phyloP scores from a whole-genome alignment of 495 filamentous ascomycete genomes.

The Pyrenula aspistea region DNA sequence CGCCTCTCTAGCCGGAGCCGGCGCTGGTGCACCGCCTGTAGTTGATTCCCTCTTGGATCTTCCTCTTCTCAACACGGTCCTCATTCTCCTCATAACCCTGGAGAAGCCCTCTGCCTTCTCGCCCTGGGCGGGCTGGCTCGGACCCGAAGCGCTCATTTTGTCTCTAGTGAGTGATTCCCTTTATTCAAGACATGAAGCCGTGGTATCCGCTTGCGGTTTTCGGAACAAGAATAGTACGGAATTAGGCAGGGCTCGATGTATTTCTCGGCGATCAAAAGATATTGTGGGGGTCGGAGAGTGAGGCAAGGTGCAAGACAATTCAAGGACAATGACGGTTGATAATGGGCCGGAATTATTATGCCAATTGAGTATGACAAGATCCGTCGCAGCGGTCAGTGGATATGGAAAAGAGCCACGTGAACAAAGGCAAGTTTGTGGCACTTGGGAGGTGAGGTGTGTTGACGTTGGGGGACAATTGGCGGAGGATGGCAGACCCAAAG shows the following conservation, averaged over 20 bases:
- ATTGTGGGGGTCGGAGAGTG: neutral
- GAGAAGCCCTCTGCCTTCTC: constrained; percentile 51
- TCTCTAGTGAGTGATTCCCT: too few species aligned
- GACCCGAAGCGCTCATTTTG: neutral
- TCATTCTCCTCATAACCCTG: constrained; percentile 52
- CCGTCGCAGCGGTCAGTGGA: neutral
- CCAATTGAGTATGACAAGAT: neutral
- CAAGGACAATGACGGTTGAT: neutral
- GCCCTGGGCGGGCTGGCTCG: constrained; percentile 10
- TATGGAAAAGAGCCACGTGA: neutral
- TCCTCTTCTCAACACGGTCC: constrained; percentile 45
- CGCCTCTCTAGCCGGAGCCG: neutral
- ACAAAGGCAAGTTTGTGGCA: neutral
- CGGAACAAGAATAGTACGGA: too few species aligned
- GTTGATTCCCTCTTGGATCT: neutral
- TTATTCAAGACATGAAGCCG: too few species aligned
- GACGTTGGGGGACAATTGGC: neutral
- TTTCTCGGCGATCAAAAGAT: neutral
- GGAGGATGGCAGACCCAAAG: neutral
- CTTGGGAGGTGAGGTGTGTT: neutral
- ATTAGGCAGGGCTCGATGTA: neutral
- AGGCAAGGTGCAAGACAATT: neutral
- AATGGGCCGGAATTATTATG: neutral
- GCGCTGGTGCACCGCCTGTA: neutral
- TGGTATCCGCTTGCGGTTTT: too few species aligned